Base-by-base conservation (phyloP, 345 rosid species). In the Ceriops decandra region DNA sequence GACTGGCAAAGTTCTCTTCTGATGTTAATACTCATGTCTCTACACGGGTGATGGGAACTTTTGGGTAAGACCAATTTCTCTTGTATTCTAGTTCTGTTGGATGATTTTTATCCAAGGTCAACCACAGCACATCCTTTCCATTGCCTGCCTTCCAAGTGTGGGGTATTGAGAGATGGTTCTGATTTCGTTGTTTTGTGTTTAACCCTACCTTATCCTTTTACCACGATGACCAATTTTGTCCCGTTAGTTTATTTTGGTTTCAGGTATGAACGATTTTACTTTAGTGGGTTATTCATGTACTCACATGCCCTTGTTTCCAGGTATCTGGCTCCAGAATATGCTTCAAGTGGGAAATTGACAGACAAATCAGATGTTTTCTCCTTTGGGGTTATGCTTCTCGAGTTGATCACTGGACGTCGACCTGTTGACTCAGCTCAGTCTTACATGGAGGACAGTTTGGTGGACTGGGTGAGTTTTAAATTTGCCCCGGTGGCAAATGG, bases 281-380 rank as follows among this genome's bases (percentile, higher is more conserved):
- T 42, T 42, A 42, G 13, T 42, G 19, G 33, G 21, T 65, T 60
- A 47, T 22, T 57, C 52, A 61, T 10, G 19, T 26, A 46, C 54
- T 74, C 19, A 38, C 21, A 46, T 68, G 64, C 57, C 62, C 21
- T n/a, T 32, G 15, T 17, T 68, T 20, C 49, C 82, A 88, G 97
- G 57, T 93, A 93, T 80, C 76, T 93, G 76, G 98, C 98, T 74
- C 98, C 98, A 20, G 98, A 93, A 68, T 93, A 93, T 78, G 98
- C 98, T 70, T 72, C 98, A 0, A 93, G 95, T 66, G 98, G 98
- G 33, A 91, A 91, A 75, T 83, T 91, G 49, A 76, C 91, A 1
- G 97, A 91, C 1, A 91, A 89, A 74, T 91, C 97, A 1, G 97
- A 91, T 66, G 96, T 91, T 56, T 91, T 89, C 89, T 91, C 97